A percentile compares a stretch with the other conserved stretches of the same genome.
Conservation (phyloP, 2,329 filamentous ascomycete genomes). For the Trichoderma hamatum region DNA sequence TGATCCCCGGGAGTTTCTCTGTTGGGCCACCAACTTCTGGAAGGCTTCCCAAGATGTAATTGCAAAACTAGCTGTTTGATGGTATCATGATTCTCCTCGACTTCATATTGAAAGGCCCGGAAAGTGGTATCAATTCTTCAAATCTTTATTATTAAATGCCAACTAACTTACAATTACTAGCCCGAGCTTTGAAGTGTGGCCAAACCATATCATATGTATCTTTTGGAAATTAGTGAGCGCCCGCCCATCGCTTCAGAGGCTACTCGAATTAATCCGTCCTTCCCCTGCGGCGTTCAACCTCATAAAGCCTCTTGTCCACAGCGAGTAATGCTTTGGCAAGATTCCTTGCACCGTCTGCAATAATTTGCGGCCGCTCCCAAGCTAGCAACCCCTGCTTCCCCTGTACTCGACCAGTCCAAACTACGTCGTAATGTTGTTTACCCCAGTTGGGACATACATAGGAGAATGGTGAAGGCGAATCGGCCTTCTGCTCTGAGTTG, state of each 20-base stretch:
- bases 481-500: conserved; percentile 22
- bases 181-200: not conserved
- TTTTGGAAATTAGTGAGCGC: conserved; percentile 31
- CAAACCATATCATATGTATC: not conserved
- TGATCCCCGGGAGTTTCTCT: not conserved
- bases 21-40: not conserved
- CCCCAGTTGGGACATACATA: conserved; percentile 57
- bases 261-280: conserved; percentile 40
- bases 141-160: not conserved
- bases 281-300: conserved; percentile 33
- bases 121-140: not conserved
- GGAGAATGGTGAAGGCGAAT: not conserved
- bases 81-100: not conserved
- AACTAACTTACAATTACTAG: not conserved
- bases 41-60: not conserved
- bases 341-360: conserved; percentile 46
- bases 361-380: conserved; percentile 53
- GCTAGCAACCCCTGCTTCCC: conserved; percentile 51
- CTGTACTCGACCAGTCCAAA: conserved; percentile 44
- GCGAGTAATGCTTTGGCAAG: conserved; percentile 46
- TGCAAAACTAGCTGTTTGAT: not conserved
- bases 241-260: conserved; percentile 34
- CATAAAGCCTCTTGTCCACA: conserved; percentile 44
- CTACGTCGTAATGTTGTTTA: conserved; percentile 46
- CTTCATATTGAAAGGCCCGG: not conserved